Evolutionary conservation across 495 filamentous ascomycete species (phyloP).

Genomic region (Rostrohypoxylon terebratum): DNA sequence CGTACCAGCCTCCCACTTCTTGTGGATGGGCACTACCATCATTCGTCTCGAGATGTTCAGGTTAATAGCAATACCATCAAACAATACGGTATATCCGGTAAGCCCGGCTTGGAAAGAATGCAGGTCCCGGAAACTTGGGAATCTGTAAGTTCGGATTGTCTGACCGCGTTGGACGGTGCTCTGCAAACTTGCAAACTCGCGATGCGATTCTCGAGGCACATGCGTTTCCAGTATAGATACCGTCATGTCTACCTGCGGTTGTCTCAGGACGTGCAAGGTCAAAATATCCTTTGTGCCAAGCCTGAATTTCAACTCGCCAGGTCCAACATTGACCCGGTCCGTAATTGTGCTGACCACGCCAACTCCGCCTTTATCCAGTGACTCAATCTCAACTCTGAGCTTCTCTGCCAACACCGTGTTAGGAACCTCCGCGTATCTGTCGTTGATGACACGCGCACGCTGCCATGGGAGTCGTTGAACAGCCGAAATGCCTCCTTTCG

Average conservation of each 20-base stretch:
- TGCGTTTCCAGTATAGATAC: constrained; percentile 74
- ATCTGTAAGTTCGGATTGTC: constrained; percentile 67
- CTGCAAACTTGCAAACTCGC: constrained; percentile 67
- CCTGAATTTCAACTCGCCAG: constrained; percentile 74
- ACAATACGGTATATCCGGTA: constrained; percentile 80
- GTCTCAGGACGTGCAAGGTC: constrained; percentile 71
- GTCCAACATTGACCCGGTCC: constrained; percentile 80
- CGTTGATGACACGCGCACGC: constrained; percentile 66
- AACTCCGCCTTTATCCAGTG: constrained; percentile 66
- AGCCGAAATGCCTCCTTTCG: constrained; percentile 55
- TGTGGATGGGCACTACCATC: constrained; percentile 89
- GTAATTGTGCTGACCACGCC: constrained; percentile 65
- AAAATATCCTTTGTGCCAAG: constrained; percentile 70
- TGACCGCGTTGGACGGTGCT: constrained; percentile 52
- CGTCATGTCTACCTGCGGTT: constrained; percentile 74
- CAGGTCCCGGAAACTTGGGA: constrained; percentile 68
- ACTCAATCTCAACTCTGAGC: constrained; percentile 73
- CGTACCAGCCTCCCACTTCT: constrained; percentile 83
- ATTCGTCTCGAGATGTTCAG: constrained; percentile 86
- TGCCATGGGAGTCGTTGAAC: constrained; percentile 62
- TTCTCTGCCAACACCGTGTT: constrained; percentile 75
- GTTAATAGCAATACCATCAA: constrained; percentile 75
- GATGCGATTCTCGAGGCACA: constrained; percentile 65
- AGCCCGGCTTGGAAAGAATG: constrained; percentile 81
- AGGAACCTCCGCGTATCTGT: constrained; percentile 58